phyloP scores from a whole-genome alignment of 129 eudicot genomes.

The Sambucus nigra region DNA sequence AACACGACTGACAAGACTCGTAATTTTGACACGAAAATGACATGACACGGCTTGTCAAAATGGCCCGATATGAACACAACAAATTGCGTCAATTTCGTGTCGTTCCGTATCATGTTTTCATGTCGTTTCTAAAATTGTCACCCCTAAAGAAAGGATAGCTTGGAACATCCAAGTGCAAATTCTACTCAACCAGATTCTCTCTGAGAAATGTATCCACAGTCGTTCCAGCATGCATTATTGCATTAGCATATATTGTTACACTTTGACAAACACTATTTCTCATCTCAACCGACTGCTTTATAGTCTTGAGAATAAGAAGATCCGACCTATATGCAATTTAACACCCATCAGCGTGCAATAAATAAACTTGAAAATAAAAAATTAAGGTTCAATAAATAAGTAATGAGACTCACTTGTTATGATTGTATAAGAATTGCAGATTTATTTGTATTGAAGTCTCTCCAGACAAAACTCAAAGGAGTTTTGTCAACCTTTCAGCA shows the following conservation, averaged over 20 bases:
- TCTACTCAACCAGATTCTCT: conserved; percentile 79
- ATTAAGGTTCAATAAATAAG: not conserved
- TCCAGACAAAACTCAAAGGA: conserved; percentile 77
- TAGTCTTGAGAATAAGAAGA: conserved; percentile 87
- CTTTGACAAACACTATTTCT: conserved; percentile 98
- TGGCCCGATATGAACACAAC: too few species aligned
- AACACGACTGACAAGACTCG: too few species aligned
- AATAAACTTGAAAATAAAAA: too few species aligned
- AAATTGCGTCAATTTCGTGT: too few species aligned
- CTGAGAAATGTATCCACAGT: conserved; percentile 91
- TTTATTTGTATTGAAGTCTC: conserved; percentile 95
- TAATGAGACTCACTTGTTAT: conserved; percentile 74
- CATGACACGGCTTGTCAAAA: too few species aligned
- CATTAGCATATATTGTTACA: conserved; percentile 93
- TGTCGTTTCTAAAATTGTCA: too few species aligned
- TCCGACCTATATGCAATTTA: conserved; percentile 56
- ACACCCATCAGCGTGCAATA: not conserved
- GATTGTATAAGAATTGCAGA: conserved; percentile 84
- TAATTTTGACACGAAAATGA: too few species aligned
- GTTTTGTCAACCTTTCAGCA: conserved; percentile 71
- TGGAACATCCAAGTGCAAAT: not conserved
- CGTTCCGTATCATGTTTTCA: too few species aligned
- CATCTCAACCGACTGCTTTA: conserved; percentile 96
- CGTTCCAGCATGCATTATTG: conserved; percentile 99
- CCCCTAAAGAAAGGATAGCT: not conserved